Evolutionary conservation across 306 rosid genomes (phyloP), one percentile per base, ranked within the genome.

Genomic region (Malus orientalis): DNA sequence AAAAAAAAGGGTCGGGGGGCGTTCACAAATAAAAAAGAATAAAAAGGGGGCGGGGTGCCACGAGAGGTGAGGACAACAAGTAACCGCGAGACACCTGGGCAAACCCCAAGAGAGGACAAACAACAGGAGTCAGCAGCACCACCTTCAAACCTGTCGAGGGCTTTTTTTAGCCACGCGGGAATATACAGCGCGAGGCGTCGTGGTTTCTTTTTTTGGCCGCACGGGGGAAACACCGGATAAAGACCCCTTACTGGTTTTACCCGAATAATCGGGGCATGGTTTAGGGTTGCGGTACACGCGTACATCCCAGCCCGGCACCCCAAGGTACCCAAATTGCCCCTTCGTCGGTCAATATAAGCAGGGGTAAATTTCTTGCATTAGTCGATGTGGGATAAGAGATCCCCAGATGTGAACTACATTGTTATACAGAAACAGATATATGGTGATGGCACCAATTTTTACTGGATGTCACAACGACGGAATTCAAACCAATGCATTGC

Each of bases 271-370:
- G 40, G 23, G 11, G 44, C 9, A 0, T 1, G 27, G 74, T 70
- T 47, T 29, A 27, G 61, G 42, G 74, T 70, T 47, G 15, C 20
- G 22, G 25, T 33, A 16, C 22, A 18, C 49, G 29, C 4, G 29
- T 9, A 57, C 14, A 12, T 22, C 42, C 68, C 68, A 3, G 44
- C 44, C 68, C 44, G 4, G 36, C 68, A 63, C 44, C 68, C 22
- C 42, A 30, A 63, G 68, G 18, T 30, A 4, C 18, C 0, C 0
- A 4, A 0, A 0, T 0, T 0, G 0, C 0, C 20, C 19, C 19
- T 4, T 15, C 38, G 27, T 2, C 0, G 10, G 18, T 8, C 20
- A 1, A 25, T 61, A 61, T 61, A 61, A 61, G 27, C 19, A 25
- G 20, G 36, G 15, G 19, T 13, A 13, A 13, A 25, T 3, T 36